These are phyloP conservation scores for Trametes hirsuta DNA, from an alignment of 1,284 basidiomycete genomes.

Conservation along the genomic window DNA sequence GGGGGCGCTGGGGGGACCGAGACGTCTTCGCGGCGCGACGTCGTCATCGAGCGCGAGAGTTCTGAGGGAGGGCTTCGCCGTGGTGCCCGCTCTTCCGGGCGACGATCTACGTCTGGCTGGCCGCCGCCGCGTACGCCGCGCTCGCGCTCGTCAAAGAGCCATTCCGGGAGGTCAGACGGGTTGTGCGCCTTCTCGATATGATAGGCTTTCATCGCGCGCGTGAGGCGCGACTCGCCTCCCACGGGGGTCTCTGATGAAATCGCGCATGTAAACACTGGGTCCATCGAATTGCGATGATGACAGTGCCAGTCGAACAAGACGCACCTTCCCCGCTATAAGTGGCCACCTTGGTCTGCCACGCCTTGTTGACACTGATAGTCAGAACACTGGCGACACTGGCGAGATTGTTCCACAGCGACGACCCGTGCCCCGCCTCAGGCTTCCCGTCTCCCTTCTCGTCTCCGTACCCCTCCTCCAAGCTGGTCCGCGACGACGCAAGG, in stretches of 20 bases:
- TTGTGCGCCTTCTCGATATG: conserved; percentile 62
- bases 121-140: conserved; percentile 35
- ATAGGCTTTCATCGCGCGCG: conserved; percentile 69
- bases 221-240: conserved; percentile 63
- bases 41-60: conserved; percentile 16
- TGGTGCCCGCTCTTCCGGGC: not conserved
- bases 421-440: conserved; percentile 40
- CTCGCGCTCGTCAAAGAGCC: conserved; percentile 66
- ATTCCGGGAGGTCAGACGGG: conserved; percentile 63
- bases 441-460: conserved; percentile 14
- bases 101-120: not conserved
- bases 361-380: conserved; percentile 60
- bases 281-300: not conserved
- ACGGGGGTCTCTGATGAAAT: conserved; percentile 50
- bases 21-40: conserved; percentile 5
- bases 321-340: conserved; percentile 54
- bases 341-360: conserved; percentile 52
- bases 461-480: conserved; percentile 41
- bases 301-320: conserved; percentile 14
- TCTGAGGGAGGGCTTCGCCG: not conserved
- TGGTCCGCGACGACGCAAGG: conserved; percentile 48
- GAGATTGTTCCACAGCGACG: conserved; percentile 58
- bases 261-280: conserved; percentile 7
- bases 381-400: conserved; percentile 54
- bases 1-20: conserved; percentile 1